phyloP scores from a whole-genome alignment of 1,139 yeast species.

The Blastobotrys serpentis region DNA sequence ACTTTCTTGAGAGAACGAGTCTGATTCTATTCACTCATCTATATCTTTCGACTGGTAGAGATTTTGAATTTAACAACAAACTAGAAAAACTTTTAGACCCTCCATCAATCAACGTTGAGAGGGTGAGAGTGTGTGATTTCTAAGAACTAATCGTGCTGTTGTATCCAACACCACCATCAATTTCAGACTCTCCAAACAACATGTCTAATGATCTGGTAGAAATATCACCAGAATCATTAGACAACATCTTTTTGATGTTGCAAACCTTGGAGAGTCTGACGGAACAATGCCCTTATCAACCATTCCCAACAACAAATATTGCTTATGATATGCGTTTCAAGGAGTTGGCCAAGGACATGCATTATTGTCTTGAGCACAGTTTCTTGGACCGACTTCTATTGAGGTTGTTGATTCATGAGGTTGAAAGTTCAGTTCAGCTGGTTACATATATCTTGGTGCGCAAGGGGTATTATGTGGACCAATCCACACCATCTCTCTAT shows the following conservation, averaged over 20 bases:
- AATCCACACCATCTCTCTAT: not conserved
- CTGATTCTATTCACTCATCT: too few relatives aligned
- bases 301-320: slow-evolving; percentile 1
- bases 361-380: slow-evolving; percentile 4
- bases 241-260: slow-evolving; percentile 4
- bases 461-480: slow-evolving; percentile 3
- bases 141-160: not conserved
- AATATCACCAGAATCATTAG: slow-evolving; percentile 3
- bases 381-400: slow-evolving; percentile 1
- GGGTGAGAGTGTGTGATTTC: not conserved
- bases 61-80: too few relatives aligned
- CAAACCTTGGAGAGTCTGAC: slow-evolving; percentile 4
- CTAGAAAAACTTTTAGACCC: not conserved
- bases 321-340: slow-evolving; percentile 5
- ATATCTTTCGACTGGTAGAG: not conserved
- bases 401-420: slow-evolving; percentile 6
- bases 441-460: slow-evolving; percentile 2
- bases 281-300: slow-evolving; percentile 1
- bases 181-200: not conserved
- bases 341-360: slow-evolving; percentile 8
- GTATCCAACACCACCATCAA: not conserved
- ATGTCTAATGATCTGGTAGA: not conserved
- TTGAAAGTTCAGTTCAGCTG: not conserved
- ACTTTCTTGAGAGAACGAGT: too few relatives aligned
- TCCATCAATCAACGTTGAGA: too few relatives aligned